Evolutionary conservation across 2,329 filamentous ascomycete species (phyloP).

Genomic region (Lachnellula hyalina): DNA sequence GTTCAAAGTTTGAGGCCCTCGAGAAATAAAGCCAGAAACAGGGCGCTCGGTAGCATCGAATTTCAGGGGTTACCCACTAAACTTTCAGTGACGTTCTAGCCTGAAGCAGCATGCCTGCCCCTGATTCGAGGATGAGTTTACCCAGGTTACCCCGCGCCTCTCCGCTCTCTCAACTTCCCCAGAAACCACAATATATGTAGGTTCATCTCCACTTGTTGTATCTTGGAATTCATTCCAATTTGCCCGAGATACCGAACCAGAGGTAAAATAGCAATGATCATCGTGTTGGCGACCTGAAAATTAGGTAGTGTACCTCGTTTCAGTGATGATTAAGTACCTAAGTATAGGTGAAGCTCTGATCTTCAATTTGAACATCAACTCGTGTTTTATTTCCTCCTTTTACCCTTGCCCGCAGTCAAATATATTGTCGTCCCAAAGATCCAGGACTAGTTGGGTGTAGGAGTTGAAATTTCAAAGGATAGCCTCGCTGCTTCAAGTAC

Average conservation of each 20-base stretch:
- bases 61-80: neutral
- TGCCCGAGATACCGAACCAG: neutral
- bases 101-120: neutral
- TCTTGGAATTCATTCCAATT: neutral
- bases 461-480: neutral
- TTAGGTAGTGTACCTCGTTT: neutral
- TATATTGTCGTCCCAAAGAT: no score
- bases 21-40: neutral
- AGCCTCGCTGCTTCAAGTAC: neutral
- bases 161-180: neutral
- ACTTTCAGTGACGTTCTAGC: neutral
- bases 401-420: no score
- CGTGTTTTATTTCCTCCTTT: neutral
- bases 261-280: neutral
- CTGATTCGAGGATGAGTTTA: slow-evolving; percentile 4
- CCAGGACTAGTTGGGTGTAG: no score
- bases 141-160: slow-evolving; percentile 3
- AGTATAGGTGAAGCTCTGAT: neutral
- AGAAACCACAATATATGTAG: neutral
- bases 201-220: neutral
- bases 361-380: neutral
- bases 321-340: neutral
- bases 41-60: neutral
- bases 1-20: neutral
- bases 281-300: neutral